A percentile compares a stretch with the other conserved stretches of the same genome.
Evolutionary conservation across 257 asterid genomes (phyloP).

Genomic region (Marsdenia floribunda): DNA sequence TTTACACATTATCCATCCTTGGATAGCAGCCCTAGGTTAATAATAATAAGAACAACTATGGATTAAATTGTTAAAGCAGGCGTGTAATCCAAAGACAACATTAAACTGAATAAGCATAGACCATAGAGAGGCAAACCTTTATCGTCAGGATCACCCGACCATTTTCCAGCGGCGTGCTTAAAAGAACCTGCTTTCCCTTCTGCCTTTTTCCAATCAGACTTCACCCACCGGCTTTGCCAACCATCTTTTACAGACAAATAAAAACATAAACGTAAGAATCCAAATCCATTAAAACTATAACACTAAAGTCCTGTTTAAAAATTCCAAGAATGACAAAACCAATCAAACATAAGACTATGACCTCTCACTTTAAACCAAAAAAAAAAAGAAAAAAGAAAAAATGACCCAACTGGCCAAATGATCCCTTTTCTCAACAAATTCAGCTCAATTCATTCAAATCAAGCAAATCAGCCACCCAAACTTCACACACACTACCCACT

Average conservation of each 20-base stretch:
- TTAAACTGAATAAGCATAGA: background rate
- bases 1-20: background rate
- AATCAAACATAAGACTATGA: background rate
- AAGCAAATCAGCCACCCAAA: background rate
- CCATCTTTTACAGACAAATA: conserved; percentile 50
- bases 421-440: background rate
- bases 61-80: background rate
- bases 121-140: conserved; percentile 41
- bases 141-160: conserved; percentile 94
- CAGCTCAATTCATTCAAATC: background rate
- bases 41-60: background rate
- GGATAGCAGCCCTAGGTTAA: background rate
- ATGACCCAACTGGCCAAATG: background rate
- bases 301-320: background rate
- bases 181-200: conserved; percentile 94
- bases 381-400: background rate
- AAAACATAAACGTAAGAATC: background rate
- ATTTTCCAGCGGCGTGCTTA: conserved; percentile 89
- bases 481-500: background rate
- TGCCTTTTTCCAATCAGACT: conserved; percentile 82
- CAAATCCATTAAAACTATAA: background rate
- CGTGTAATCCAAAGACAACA: background rate
- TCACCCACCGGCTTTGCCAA: conserved; percentile 89
- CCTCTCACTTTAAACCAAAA: no score
- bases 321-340: background rate